Conservation (phyloP, 441 rosid genomes). For the Aquilaria agallochum region DNA sequence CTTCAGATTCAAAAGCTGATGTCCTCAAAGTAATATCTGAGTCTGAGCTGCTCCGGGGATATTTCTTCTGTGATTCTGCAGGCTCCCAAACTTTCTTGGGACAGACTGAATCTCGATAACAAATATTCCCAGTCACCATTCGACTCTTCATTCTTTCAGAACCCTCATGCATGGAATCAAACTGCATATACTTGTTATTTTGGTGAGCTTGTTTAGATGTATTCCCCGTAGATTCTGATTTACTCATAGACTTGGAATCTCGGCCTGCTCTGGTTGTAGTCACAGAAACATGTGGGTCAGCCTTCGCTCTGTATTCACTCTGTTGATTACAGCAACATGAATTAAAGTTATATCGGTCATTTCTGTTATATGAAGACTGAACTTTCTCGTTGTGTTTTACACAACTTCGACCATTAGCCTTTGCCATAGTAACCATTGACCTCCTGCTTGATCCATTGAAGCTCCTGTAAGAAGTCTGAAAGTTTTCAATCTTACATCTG, state of each 20-base stretch:
- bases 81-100: conserved; percentile 77
- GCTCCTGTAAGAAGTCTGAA: conserved; percentile 52
- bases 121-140: conserved; percentile 27
- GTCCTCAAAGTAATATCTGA: conserved; percentile 45
- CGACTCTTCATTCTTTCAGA: conserved; percentile 60
- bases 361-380: conserved; percentile 41
- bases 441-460: conserved; percentile 49
- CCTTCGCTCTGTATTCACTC: conserved; percentile 57
- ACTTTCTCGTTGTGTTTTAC: conserved; percentile 57
- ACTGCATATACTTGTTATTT: conserved; percentile 53
- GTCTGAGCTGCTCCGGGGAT: conserved; percentile 55
- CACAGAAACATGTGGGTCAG: conserved; percentile 46
- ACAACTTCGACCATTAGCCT: conserved; percentile 45
- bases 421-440: conserved; percentile 39
- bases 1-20: conserved; percentile 39
- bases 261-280: conserved; percentile 44
- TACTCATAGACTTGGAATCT: conserved; percentile 47
- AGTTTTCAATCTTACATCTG: conserved; percentile 51
- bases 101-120: conserved; percentile 35
- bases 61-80: conserved; percentile 54
- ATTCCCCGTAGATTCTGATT: conserved; percentile 48
- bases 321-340: conserved; percentile 67
- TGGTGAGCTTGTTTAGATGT: conserved; percentile 55
- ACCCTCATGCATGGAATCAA: conserved; percentile 43
- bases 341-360: conserved; percentile 56